Evolutionary conservation across 2,329 filamentous ascomycete species (phyloP).

Genomic region (Fulvia fulva): DNA sequence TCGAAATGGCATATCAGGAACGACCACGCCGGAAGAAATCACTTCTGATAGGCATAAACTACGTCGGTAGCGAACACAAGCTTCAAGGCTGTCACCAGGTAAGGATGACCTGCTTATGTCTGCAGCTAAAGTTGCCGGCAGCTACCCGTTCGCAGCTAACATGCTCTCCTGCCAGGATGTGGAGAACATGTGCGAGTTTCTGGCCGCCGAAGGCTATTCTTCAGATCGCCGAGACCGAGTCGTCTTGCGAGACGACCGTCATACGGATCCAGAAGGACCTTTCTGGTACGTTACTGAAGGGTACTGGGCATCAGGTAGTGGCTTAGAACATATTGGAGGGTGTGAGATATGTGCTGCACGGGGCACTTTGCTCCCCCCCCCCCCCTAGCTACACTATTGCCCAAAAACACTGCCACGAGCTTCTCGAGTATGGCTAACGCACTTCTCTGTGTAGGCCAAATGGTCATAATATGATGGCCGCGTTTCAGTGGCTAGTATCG

Average conservation of each 20-base stretch:
- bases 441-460: too few relatives aligned
- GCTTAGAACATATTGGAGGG: too few relatives aligned
- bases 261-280: constrained; percentile 30
- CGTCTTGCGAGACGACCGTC: constrained; percentile 41
- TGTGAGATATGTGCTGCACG: too few relatives aligned
- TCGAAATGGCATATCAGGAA: constrained; percentile 10
- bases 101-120: too few relatives aligned
- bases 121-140: too few relatives aligned
- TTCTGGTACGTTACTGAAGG: too few relatives aligned
- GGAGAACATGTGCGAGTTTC: constrained; percentile 46
- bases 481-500: constrained; percentile 56
- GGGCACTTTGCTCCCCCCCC: too few relatives aligned
- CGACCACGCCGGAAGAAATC: constrained; percentile 38
- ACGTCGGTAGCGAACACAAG: constrained; percentile 41
- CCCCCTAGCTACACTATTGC: too few relatives aligned
- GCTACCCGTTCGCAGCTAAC: too few relatives aligned
- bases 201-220: constrained; percentile 41
- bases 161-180: constrained; percentile 39
- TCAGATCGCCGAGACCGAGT: constrained; percentile 42
- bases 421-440: too few relatives aligned
- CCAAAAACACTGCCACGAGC: too few relatives aligned
- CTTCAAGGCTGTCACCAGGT: constrained; percentile 45
- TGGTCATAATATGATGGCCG: constrained; percentile 41
- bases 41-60: constrained; percentile 54
- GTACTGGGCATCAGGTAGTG: too few relatives aligned